Evolutionary conservation across 2,329 filamentous ascomycete species (phyloP), one percentile per base, ranked within the genome.

Genomic region (Xylariaceae sp.): DNA sequence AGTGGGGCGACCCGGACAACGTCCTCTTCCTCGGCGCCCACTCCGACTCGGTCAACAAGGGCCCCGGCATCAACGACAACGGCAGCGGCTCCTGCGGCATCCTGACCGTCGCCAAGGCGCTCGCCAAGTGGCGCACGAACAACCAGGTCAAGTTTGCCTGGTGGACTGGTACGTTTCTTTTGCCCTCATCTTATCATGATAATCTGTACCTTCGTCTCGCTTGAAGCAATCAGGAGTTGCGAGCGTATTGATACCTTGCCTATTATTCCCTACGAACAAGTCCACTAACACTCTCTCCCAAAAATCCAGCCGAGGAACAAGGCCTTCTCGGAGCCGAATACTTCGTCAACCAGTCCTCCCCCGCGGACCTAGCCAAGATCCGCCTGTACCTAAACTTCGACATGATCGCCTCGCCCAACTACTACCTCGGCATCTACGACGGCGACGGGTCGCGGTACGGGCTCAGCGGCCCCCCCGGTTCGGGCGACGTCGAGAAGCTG

Each of bases 61-160:
- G 78, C 0, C 78, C 78, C 0, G 78, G 78, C 5, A 79, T 83
- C 63, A 83, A 83, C 56, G 79, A 83, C 55, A 73, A 83, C 51
- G 79, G 78, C 34, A 75, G 70, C 11, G 78, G 78, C 13, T 69
- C 70, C 2, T 71, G 79, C 45, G 70, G 70, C 16, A 66, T 80
- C 35, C 66, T 83, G 7, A 75, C 77, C 36, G 66, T 79, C 19
- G 78, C 78, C 8, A 69, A 71, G 17, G 69, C 71, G n/a, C 67
- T 83, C 21, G 69, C 73, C n/a, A 64, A 68, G 30, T 81, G 68
- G 59, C 60, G 58, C 4, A 68, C 76, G 40, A 78, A 71, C 43
- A 77, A 79, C 52, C 69, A 71, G 23, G 71, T 83, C n/a, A 72
- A 78, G 41, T 81, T 83, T 59, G 69, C 64, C 38, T 83, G 74